These are phyloP conservation scores for Ramularia collo-cygni DNA, from an alignment of 2,329 filamentous ascomycete genomes.

Conservation along the genomic window DNA sequence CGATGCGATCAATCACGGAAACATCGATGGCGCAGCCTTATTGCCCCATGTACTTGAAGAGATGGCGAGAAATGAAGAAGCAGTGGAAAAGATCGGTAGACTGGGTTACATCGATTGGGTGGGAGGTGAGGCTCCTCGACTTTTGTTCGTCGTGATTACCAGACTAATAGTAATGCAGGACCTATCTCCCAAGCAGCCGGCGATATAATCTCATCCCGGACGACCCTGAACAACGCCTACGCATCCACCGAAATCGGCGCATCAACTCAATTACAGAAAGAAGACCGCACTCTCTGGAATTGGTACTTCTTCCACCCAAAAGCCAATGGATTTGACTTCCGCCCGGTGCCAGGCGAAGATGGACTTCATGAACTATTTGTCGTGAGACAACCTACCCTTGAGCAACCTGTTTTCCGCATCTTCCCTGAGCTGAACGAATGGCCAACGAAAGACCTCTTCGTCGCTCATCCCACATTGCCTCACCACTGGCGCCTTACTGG, in stretches of 20 bases:
- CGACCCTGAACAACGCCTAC: neutral
- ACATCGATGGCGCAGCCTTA: conserved; percentile 1
- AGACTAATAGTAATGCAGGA: neutral
- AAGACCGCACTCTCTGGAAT: neutral
- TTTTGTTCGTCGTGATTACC: too few relatives aligned
- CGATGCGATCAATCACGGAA: neutral
- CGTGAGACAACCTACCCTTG: too few relatives aligned
- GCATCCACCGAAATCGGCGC: conserved; percentile 1
- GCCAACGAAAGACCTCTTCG: conserved; percentile 35
- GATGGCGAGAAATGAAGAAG: conserved; percentile 1
- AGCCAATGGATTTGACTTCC: too few relatives aligned
- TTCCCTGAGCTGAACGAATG: conserved; percentile 31
- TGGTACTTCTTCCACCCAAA: too few relatives aligned
- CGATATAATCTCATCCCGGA: neutral
- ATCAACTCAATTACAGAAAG: neutral
- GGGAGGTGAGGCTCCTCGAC: neutral
- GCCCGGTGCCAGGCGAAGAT: too few relatives aligned
- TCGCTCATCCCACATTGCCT: conserved; percentile 30
- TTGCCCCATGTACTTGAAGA: conserved; percentile 2
- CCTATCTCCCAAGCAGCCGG: conserved; percentile 1
- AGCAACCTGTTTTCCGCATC: conserved; percentile 4
- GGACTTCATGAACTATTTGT: too few relatives aligned
- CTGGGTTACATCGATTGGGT: neutral
- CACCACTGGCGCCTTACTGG: conserved; percentile 34
- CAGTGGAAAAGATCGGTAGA: neutral